A percentile compares a stretch with the other conserved stretches of the same genome.
Evolutionary conservation across 2,329 filamentous ascomycete genomes (phyloP).

Genomic region (Neophaeococcomyces aloes): DNA sequence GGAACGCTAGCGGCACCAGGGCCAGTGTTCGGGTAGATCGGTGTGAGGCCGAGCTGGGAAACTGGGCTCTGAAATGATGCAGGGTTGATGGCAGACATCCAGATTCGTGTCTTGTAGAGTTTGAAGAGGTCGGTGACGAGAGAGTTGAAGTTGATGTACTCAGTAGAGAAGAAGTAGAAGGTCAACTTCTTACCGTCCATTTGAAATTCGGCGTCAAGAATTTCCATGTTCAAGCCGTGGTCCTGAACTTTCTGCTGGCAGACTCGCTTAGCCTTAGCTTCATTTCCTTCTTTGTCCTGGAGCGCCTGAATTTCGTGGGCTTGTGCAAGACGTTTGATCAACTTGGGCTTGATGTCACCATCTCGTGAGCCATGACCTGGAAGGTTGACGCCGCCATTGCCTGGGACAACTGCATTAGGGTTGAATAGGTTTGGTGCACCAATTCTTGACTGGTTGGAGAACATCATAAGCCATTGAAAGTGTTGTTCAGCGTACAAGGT

Average conservation of each 20-base stretch:
- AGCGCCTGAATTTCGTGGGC: slow-evolving; percentile 80
- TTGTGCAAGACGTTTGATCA: slow-evolving; percentile 91
- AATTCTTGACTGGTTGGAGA: slow-evolving; percentile 61
- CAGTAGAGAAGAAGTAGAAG: slow-evolving; percentile 96
- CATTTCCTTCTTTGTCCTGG: slow-evolving; percentile 91
- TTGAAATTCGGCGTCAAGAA: slow-evolving; percentile 95
- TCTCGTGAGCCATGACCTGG: slow-evolving; percentile 64
- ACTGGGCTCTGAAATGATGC: slow-evolving; percentile 81
- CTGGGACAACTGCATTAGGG: slow-evolving; percentile 49
- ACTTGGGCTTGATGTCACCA: slow-evolving; percentile 80
- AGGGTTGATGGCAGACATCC: slow-evolving; percentile 99
- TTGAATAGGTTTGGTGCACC: slow-evolving; percentile 33
- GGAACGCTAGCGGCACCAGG: not conserved
- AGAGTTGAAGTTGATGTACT: slow-evolving; percentile 95
- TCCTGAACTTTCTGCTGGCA: slow-evolving; percentile 96
- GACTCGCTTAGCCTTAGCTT: slow-evolving; percentile 92
- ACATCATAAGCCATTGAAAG: slow-evolving; percentile 98
- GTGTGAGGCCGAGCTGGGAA: slow-evolving; percentile 51
- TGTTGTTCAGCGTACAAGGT: slow-evolving; percentile 90
- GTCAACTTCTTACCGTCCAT: slow-evolving; percentile 99
- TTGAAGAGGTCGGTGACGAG: slow-evolving; percentile 97
- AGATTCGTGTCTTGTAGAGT: slow-evolving; percentile 97
- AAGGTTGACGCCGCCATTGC: slow-evolving; percentile 58
- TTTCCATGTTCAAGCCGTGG: slow-evolving; percentile 94
- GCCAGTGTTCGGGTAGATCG: slow-evolving; percentile 25